phyloP scores from a whole-genome alignment of 768 basidiomycete species.

The Suillus paluster region DNA sequence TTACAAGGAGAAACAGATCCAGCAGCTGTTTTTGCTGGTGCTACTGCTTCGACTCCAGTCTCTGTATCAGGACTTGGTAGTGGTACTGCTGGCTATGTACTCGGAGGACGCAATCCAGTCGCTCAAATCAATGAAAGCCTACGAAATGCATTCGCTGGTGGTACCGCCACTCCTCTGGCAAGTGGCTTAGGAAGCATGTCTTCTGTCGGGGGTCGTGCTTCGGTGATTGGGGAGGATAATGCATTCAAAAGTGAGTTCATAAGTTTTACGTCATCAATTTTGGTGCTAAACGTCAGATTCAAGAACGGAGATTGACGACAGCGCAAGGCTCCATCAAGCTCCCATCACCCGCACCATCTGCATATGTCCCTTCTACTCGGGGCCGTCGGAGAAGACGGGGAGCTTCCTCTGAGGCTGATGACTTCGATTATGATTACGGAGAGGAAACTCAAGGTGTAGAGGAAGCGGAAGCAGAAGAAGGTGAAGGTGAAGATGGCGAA shows the following conservation, averaged over 20 bases:
- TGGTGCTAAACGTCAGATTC: constrained; percentile 8
- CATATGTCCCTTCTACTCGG: constrained; percentile 32
- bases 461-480: constrained; percentile 39
- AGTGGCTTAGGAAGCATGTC: constrained; percentile 5
- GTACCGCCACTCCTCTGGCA: constrained; percentile 27
- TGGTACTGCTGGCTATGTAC: constrained; percentile 31
- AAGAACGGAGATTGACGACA: constrained; percentile 35
- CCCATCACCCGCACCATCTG: constrained; percentile 39
- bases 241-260: constrained; percentile 32
- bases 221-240: constrained; percentile 26
- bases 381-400: constrained; percentile 42
- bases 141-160: constrained; percentile 38
- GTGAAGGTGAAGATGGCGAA: constrained; percentile 50
- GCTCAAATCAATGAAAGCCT: constrained; percentile 45
- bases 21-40: constrained; percentile 34
- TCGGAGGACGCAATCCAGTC: constrained; percentile 42
- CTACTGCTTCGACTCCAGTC: constrained; percentile 25
- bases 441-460: constrained; percentile 34
- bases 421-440: constrained; percentile 38
- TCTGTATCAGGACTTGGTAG: constrained; percentile 15
- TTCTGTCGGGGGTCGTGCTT: constrained; percentile 18
- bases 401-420: constrained; percentile 39
- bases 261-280: neutral
- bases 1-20: constrained; percentile 49
- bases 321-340: constrained; percentile 37